Percentiles rank a stretch among this genome's conserved stretches.
phyloP scores from a whole-genome alignment of 495 filamentous ascomycete species.

The Neurospora sp. region DNA sequence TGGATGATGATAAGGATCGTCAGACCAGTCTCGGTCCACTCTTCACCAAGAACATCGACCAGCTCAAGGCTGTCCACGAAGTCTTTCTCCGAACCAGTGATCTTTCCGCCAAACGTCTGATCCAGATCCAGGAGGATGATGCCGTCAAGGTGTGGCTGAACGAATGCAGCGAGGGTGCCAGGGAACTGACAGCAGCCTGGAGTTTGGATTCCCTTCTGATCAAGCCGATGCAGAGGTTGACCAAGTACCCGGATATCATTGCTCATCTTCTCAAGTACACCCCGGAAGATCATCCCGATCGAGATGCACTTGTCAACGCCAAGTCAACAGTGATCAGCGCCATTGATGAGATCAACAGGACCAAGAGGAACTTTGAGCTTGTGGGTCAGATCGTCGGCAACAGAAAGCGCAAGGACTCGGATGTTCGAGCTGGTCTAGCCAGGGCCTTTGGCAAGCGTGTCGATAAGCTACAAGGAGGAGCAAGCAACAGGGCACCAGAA shows the following conservation, averaged over 20 bases:
- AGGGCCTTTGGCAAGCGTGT: conserved; percentile 81
- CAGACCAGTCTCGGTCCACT: conserved; percentile 68
- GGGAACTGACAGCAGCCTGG: conserved; percentile 87
- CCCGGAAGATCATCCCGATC: conserved; percentile 73
- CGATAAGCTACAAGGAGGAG: conserved; percentile 55
- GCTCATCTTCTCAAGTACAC: conserved; percentile 69
- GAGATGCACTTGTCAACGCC: conserved; percentile 52
- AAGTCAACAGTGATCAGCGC: conserved; percentile 55
- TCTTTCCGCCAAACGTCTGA: conserved; percentile 66
- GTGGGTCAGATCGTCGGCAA: conserved; percentile 72
- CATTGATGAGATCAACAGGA: conserved; percentile 78
- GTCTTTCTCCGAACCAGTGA: conserved; percentile 83
- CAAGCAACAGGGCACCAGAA: conserved; percentile 59
- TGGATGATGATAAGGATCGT: conserved; percentile 52
- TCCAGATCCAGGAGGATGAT: conserved; percentile 57
- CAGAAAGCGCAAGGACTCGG: conserved; percentile 81
- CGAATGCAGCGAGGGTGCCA: conserved; percentile 79
- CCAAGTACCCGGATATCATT: conserved; percentile 85
- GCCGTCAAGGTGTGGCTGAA: conserved; percentile 83
- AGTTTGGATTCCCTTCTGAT: conserved; percentile 87
- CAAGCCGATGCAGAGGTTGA: conserved; percentile 86
- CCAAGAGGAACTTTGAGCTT: conserved; percentile 83
- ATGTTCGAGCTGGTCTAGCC: conserved; percentile 70
- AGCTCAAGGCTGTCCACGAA: conserved; percentile 78
- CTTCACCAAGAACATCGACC: conserved; percentile 60